Conservation (phyloP, 345 rosid genomes). For the Gossypium australe region DNA sequence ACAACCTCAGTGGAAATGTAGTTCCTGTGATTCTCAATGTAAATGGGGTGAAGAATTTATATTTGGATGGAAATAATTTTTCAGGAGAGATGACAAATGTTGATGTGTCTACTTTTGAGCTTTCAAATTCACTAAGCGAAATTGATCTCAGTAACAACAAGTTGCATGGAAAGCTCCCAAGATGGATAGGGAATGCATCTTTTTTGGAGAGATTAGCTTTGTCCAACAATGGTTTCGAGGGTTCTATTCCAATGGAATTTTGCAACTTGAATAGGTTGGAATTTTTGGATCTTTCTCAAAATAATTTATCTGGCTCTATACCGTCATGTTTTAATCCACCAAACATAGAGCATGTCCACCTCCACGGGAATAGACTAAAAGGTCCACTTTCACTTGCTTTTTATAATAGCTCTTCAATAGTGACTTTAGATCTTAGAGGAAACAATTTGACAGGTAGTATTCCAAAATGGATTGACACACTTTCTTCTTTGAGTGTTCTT, state of each 20-base stretch:
- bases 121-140: not conserved
- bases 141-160: slow-evolving; percentile 19
- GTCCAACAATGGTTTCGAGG: slow-evolving; percentile 5
- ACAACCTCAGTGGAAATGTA: slow-evolving; percentile 20
- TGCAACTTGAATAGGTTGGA: rapidly evolving
- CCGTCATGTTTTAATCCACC: not conserved
- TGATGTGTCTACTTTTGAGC: not conserved
- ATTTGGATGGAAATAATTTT: slow-evolving; percentile 11
- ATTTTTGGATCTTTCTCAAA: slow-evolving; percentile 17
- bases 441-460: slow-evolving; percentile 11
- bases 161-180: slow-evolving; percentile 15
- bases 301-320: not conserved
- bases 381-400: not conserved
- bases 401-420: not conserved
- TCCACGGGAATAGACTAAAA: not conserved
- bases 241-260: slow-evolving; percentile 3
- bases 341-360: not conserved
- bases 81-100: not conserved
- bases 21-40: not conserved
- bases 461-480: not conserved
- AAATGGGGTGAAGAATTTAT: not conserved
- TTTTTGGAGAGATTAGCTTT: not conserved
- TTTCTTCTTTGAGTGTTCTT: slow-evolving; percentile 9
- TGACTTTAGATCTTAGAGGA: slow-evolving; percentile 9
- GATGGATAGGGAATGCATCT: not conserved